These are phyloP conservation scores for Boehmeria nivea DNA, from an alignment of 306 rosid species.

Conservation along the genomic window DNA sequence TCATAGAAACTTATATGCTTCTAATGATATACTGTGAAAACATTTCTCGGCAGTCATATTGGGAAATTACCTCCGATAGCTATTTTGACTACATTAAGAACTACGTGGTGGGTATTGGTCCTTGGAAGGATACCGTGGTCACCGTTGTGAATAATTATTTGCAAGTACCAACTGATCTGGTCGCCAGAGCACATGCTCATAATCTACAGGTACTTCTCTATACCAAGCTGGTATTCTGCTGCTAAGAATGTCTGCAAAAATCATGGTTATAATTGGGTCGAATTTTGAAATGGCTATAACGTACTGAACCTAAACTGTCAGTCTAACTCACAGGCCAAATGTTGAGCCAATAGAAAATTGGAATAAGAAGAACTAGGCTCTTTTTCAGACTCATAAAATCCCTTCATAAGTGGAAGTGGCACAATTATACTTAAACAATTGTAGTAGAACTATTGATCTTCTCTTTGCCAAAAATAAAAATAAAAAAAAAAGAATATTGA, in stretches of 20 bases:
- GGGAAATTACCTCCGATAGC: slow-evolving; percentile 79
- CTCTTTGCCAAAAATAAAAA: too few relatives aligned
- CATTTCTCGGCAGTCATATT: slow-evolving; percentile 64
- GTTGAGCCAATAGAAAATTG: too few relatives aligned
- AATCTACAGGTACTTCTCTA: slow-evolving; percentile 60
- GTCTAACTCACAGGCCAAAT: too few relatives aligned
- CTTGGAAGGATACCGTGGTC: slow-evolving; percentile 85
- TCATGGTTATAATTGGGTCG: background rate
- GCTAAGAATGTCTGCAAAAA: too few relatives aligned
- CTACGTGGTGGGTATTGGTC: slow-evolving; percentile 87
- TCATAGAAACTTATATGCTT: background rate
- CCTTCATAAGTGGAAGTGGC: too few relatives aligned
- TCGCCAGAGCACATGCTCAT: slow-evolving; percentile 72
- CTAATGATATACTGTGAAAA: background rate
- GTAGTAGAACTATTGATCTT: too few relatives aligned
- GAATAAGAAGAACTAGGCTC: too few relatives aligned
- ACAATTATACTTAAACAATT: too few relatives aligned
- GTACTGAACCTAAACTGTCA: too few relatives aligned
- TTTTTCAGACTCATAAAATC: too few relatives aligned
- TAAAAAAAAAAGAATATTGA: too few relatives aligned
- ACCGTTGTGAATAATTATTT: slow-evolving; percentile 49
- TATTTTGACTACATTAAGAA: slow-evolving; percentile 62
- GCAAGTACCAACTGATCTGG: slow-evolving; percentile 60
- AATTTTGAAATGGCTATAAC: too few relatives aligned
- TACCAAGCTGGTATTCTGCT: slow-evolving; percentile 4